Conservation (phyloP, 2,329 filamentous ascomycete genomes). For the Aspergillus cejpii region DNA sequence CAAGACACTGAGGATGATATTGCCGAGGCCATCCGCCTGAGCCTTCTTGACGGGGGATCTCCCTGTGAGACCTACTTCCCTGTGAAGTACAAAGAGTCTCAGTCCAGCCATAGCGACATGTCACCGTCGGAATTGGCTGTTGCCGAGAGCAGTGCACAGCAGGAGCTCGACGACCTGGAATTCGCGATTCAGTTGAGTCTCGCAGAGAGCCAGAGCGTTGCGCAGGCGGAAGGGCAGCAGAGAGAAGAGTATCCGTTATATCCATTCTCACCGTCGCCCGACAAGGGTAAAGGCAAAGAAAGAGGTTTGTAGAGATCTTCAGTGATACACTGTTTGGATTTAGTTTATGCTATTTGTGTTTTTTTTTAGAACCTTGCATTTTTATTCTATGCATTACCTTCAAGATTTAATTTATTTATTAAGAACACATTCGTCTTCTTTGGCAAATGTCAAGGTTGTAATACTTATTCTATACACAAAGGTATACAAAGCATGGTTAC, state of each 20-base stretch:
- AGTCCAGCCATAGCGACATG: conserved; percentile 11
- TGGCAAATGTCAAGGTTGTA: background rate
- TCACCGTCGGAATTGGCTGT: conserved; percentile 16
- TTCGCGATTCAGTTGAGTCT: conserved; percentile 58
- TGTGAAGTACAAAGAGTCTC: conserved; percentile 32
- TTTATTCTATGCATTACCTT: no score
- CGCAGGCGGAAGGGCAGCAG: conserved; percentile 15
- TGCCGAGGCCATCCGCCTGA: conserved; percentile 56
- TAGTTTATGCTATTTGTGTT: background rate
- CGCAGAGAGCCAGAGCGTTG: conserved; percentile 51
- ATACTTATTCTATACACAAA: background rate
- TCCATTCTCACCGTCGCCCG: conserved; percentile 18
- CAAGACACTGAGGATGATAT: conserved; percentile 46
- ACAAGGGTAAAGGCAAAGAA: conserved; percentile 32
- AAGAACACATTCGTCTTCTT: no score
- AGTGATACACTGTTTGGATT: background rate
- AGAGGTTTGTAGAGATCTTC: conserved; percentile 17
- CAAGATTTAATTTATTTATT: no score
- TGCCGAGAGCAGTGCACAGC: conserved; percentile 36
- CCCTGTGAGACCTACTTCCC: conserved; percentile 22
- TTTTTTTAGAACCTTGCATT: background rate
- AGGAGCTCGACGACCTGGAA: conserved; percentile 53
- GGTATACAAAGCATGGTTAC: background rate
- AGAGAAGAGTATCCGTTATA: conserved; percentile 31
- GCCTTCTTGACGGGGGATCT: conserved; percentile 36